Evolutionary conservation across 306 rosid genomes (phyloP).

Genomic region (Morella rubra): DNA sequence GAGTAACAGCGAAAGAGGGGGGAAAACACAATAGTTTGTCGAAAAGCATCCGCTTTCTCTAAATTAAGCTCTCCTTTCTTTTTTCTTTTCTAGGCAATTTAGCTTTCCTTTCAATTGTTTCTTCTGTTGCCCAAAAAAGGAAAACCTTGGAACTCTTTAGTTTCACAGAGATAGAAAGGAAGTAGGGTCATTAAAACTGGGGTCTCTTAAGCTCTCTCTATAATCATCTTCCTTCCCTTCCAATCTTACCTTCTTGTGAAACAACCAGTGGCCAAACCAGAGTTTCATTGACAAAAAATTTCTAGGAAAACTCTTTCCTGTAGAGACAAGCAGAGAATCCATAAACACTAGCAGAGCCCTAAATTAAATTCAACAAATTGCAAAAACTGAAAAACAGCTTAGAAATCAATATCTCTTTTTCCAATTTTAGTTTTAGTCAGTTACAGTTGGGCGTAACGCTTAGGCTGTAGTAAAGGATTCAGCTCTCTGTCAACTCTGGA

Average conservation of each 20-base stretch:
- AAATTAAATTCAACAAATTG: neutral
- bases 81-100: neutral
- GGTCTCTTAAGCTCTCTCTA: neutral
- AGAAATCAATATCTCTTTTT: neutral
- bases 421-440: neutral
- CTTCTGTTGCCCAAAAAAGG: neutral
- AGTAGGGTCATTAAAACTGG: neutral
- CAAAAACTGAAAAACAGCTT: neutral
- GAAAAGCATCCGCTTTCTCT: neutral
- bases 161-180: neutral
- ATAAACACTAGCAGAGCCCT: neutral
- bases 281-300: neutral
- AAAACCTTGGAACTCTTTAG: neutral
- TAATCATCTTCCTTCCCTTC: conserved; percentile 20
- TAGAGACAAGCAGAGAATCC: neutral
- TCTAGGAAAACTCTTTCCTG: neutral
- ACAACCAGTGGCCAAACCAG: too few species aligned
- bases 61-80: neutral
- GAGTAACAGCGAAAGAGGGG: neutral
- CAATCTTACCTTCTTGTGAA: conserved; percentile 25
- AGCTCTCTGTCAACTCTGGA: neutral
- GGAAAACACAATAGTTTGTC: neutral
- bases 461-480: neutral
- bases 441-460: neutral
- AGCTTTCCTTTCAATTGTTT: neutral